Base-by-base conservation (phyloP, 371 early-diverging fungal genomes). In the Apophysomyces sp. region DNA sequence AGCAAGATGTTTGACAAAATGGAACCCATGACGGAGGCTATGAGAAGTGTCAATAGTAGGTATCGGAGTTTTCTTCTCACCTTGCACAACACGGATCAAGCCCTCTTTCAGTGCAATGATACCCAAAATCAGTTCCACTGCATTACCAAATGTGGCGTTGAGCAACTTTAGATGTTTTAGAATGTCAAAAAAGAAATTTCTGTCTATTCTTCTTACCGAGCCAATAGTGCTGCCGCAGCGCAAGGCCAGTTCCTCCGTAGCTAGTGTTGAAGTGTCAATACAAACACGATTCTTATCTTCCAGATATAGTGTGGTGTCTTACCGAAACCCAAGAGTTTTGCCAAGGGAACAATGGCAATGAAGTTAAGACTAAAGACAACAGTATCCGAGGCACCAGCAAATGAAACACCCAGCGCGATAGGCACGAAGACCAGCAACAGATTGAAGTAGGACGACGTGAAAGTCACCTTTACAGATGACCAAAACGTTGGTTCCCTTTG, bases 261-360 rank as follows among this genome's bases (percentile, higher is more conserved):
- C 81, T 80, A 63, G 9, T 9, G 28, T 4, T 31, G 24, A 34
- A 37, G 6, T 31, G 30, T 32, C n/a, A 28, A 58, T 40, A 2
- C 18, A n/a, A 34, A 15, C 57, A 4, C 24, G 57, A 9, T 41
- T 29, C 40, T 28, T 41, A 16, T 40, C 16, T 15, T 56, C 9
- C 3, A 40, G 24, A 57, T 13, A 57, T 8, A 6, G 11, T 31
- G 24, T 41, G 12, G 36, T 32, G n/a, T 52, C 59, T 66, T 72
- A 80, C 81, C 71, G 40, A 77, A 74, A 34, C 81, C 81, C n/a
- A 82, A 64, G 0, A 82, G 69, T 58, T 92, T 93, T 32, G 96
- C 95, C 41, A 96, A 72, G 4, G 96, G 95, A 29, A 98, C 78
- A 56, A 98, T 93, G n/a, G 95, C 96, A 21, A 94, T 80, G 54